Evolutionary conservation across 1,284 basidiomycete genomes (phyloP).

Genomic region (Bondarzewia mesenterica): DNA sequence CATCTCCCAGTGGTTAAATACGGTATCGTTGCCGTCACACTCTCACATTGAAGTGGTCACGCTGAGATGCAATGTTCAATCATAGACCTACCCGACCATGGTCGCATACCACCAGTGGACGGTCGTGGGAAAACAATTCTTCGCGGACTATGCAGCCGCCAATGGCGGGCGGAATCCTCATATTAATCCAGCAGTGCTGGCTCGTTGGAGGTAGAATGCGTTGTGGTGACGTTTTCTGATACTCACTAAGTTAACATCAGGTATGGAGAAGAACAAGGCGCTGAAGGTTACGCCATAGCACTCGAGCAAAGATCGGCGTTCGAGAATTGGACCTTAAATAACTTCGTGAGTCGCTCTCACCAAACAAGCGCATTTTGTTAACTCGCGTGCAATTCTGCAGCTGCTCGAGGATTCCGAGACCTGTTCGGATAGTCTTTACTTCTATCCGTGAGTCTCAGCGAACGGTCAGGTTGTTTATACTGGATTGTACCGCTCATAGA

Average conservation of each 20-base stretch:
- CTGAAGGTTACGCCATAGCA: conserved; percentile 17
- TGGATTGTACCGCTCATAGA: background rate
- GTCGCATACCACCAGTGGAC: conserved; percentile 29
- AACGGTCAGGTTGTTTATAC: too few species aligned
- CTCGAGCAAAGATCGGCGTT: conserved; percentile 23
- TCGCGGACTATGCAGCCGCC: conserved; percentile 26
- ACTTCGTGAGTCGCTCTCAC: conserved; percentile 19
- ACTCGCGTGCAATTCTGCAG: background rate
- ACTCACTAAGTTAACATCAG: background rate
- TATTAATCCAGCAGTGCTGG: conserved; percentile 28
- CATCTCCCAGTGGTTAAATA: background rate
- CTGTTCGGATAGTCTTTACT: conserved; percentile 29
- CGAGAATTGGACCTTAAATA: conserved; percentile 27
- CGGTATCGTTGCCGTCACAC: background rate
- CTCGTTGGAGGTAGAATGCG: conserved; percentile 26
- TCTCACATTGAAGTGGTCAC: background rate
- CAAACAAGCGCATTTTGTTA: background rate
- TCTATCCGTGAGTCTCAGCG: conserved; percentile 21
- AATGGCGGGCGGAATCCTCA: conserved; percentile 30
- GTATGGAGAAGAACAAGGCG: background rate
- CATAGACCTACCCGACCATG: conserved; percentile 23
- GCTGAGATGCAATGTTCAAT: too few species aligned
- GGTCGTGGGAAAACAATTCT: conserved; percentile 29
- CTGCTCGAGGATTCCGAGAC: conserved; percentile 16
- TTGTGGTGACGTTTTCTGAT: conserved; percentile 11